Conservation (phyloP, 1,139 yeast species). For the Magnusiomyces paraingens region DNA sequence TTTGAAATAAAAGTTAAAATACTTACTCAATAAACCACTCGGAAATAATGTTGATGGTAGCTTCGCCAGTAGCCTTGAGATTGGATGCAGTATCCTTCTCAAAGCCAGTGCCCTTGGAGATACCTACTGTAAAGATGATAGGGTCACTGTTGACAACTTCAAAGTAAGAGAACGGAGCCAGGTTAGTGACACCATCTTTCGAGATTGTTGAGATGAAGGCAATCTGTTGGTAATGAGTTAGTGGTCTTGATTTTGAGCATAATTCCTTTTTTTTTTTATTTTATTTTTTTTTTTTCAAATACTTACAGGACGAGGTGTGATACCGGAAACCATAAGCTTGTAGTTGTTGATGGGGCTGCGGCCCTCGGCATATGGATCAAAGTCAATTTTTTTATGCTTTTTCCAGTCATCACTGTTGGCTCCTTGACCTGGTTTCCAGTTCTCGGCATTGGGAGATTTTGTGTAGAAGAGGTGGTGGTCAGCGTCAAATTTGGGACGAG, state of each 20-base stretch:
- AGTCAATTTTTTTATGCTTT: slow-evolving; percentile 38
- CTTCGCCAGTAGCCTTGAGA: slow-evolving; percentile 46
- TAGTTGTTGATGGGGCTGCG: slow-evolving; percentile 44
- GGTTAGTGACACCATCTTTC: slow-evolving; percentile 41
- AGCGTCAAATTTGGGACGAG: slow-evolving; percentile 24
- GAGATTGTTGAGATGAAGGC: slow-evolving; percentile 49
- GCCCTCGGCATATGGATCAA: slow-evolving; percentile 46
- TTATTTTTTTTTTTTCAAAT: background rate
- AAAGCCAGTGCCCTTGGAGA: slow-evolving; percentile 37
- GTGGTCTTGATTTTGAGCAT: slow-evolving; percentile 38
- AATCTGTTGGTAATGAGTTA: slow-evolving; percentile 23
- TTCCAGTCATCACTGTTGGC: slow-evolving; percentile 38
- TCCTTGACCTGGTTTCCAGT: slow-evolving; percentile 48
- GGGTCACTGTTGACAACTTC: slow-evolving; percentile 48
- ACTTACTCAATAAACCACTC: slow-evolving; percentile 54
- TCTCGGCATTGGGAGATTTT: slow-evolving; percentile 24
- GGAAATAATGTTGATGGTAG: slow-evolving; percentile 52
- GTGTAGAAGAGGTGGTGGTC: slow-evolving; percentile 18
- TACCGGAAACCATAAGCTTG: slow-evolving; percentile 43
- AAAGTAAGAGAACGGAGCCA: slow-evolving; percentile 58
- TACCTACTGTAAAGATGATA: slow-evolving; percentile 50
- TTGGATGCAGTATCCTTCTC: slow-evolving; percentile 48
- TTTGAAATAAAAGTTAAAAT: background rate
- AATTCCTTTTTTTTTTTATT: background rate
- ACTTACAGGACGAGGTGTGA: slow-evolving; percentile 47